Percentiles rank a stretch among this genome's conserved stretches.
Conservation (phyloP, 495 filamentous ascomycete genomes). For the Aspergillus diversus region DNA sequence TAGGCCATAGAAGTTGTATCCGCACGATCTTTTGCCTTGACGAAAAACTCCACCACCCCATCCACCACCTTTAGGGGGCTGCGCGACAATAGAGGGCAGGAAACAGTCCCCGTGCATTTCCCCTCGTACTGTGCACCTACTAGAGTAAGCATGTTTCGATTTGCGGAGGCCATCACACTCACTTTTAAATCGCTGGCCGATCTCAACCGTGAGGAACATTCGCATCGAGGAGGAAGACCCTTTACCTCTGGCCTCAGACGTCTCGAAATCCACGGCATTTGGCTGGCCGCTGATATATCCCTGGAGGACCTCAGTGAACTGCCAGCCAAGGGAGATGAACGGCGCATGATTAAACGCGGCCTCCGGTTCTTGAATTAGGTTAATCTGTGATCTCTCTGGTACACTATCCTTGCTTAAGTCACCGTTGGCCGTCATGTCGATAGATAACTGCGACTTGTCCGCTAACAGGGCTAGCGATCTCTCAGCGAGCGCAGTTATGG, state of each 20-base stretch:
- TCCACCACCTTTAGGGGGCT: constrained; percentile 52
- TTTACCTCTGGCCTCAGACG: constrained; percentile 12
- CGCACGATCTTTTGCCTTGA: constrained; percentile 51
- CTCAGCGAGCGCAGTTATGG: constrained; percentile 69
- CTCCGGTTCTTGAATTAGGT: not conserved
- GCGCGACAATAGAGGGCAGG: constrained; percentile 57
- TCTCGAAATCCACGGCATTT: not conserved
- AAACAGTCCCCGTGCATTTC: constrained; percentile 61
- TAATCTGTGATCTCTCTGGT: not conserved
- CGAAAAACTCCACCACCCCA: constrained; percentile 49
- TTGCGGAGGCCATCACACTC: not conserved
- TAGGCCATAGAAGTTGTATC: constrained; percentile 64
- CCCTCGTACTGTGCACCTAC: constrained; percentile 15
- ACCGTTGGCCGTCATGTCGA: constrained; percentile 57
- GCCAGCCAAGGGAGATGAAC: constrained; percentile 10
- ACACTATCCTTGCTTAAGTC: not conserved
- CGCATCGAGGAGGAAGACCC: constrained; percentile 8
- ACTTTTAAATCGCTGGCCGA: not conserved
- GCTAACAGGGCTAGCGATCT: constrained; percentile 58
- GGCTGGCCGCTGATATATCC: constrained; percentile 9
- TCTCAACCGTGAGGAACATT: constrained; percentile 20
- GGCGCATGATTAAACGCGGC: not conserved
- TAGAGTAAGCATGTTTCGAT: not conserved
- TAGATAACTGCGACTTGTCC: constrained; percentile 39
- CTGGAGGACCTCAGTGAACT: constrained; percentile 15